phyloP scores from a whole-genome alignment of 805 yeast species.

The Barnettozyma californica region DNA sequence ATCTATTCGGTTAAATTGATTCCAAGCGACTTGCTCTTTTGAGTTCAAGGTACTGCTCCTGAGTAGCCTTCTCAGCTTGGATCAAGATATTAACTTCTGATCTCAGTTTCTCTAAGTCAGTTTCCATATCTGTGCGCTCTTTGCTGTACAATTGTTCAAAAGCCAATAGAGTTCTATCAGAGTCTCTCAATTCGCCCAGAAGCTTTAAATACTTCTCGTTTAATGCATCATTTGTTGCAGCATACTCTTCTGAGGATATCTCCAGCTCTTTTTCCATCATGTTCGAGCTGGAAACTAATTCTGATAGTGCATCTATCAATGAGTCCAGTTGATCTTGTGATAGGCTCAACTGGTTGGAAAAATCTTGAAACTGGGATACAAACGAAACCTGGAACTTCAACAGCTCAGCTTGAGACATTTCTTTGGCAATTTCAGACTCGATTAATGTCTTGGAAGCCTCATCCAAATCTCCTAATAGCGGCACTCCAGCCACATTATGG shows the following conservation, averaged over 20 bases:
- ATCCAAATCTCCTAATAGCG: constrained; percentile 19
- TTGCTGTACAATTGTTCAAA: constrained; percentile 17
- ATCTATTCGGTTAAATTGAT: no score
- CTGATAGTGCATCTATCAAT: constrained; percentile 1
- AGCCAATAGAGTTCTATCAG: constrained; percentile 19
- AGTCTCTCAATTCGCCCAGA: constrained; percentile 16
- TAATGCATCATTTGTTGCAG: constrained; percentile 10
- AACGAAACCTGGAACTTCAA: constrained; percentile 10
- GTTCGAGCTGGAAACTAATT: constrained; percentile 8
- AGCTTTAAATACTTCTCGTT: constrained; percentile 8
- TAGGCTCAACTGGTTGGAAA: neutral
- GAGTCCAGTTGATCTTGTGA: neutral
- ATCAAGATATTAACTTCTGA: constrained; percentile 22
- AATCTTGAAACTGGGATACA: constrained; percentile 1
- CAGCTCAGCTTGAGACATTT: constrained; percentile 7
- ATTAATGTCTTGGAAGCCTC: constrained; percentile 9
- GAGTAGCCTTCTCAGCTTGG: constrained; percentile 20
- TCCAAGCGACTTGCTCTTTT: no score
- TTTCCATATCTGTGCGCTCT: constrained; percentile 11
- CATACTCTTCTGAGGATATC: constrained; percentile 10
- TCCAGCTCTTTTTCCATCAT: constrained; percentile 14
- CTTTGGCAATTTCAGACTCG: constrained; percentile 9
- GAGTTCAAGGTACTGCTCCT: constrained; percentile 17
- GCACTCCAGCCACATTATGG: constrained; percentile 19
- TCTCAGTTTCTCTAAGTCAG: constrained; percentile 15